Evolutionary conservation across 495 filamentous ascomycete genomes (phyloP), one percentile per base, ranked within the genome.

Genomic region (Lepraria neglecta): DNA sequence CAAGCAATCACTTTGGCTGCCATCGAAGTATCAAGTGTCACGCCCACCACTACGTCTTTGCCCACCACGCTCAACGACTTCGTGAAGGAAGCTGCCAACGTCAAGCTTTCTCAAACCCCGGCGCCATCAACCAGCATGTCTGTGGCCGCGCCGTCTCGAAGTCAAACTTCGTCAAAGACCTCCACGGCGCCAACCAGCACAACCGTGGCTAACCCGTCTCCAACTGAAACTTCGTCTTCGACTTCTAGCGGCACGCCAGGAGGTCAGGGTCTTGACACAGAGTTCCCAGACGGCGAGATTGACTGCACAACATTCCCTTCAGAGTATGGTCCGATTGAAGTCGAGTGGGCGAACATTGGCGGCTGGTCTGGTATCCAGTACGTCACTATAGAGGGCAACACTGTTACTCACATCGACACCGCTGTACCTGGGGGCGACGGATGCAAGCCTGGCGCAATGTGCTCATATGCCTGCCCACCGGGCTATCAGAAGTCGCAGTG

Each of bases 401-500:
- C 77, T 27, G 73, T 81, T 58, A 84, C 83, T 67, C 70, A 82
- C 58, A 90, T 89, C 60, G 80, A 77, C 46, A 86, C 87, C 58
- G 75, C 74, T n/a, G 82, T 86, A 54, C 66, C 71, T 11, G 73
- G 71, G 19, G 80, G 78, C 12, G 70, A 77, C 35, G 72, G 70
- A 53, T 91, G 90, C 73, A 71, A 64, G 28, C 70, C 77, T 10
- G 86, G 84, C 44, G 75, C 78, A 48, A 88, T 90, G 76, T 97
- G 94, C 80, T 96, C 92, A 6, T 98, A 97, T 69, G 89, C 88
- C 56, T 98, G 94, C 77, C 92, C 94, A 7, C 70, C 85, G 50
- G 92, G 92, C 57, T 97, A 91, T 77, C 86, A 92, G 68, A 97
- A 97, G 82, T 81, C 86, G 44, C 92, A 97, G 74, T 98, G 91